Evolutionary conservation across 2,329 filamentous ascomycete species (phyloP).

Genomic region (Emmonsiellopsis sp.): DNA sequence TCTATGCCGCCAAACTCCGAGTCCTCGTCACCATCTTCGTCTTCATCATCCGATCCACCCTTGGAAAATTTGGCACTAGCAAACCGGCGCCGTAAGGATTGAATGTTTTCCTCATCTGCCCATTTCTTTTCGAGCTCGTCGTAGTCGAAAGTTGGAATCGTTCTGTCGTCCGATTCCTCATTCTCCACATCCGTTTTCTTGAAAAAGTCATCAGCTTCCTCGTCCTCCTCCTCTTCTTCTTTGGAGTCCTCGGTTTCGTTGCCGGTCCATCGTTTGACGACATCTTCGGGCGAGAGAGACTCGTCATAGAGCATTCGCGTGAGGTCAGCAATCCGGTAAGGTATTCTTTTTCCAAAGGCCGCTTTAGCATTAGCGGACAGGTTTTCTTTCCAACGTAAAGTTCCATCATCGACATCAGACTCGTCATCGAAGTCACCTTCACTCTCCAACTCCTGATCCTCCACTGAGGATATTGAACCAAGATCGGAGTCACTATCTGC

Average conservation of each 20-base stretch:
- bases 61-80: conserved; percentile 58
- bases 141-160: conserved; percentile 72
- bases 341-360: conserved; percentile 59
- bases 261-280: conserved; percentile 67
- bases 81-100: conserved; percentile 65
- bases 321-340: conserved; percentile 72
- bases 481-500: conserved; percentile 96
- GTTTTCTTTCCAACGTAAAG: conserved; percentile 79
- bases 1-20: conserved; percentile 37
- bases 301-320: conserved; percentile 85
- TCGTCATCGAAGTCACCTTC: conserved; percentile 46
- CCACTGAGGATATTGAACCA: conserved; percentile 66
- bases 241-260: conserved; percentile 49
- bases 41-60: conserved; percentile 45
- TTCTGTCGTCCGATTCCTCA: conserved; percentile 59
- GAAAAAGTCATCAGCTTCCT: conserved; percentile 60
- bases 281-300: conserved; percentile 63
- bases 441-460: conserved; percentile 47
- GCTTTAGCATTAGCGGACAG: conserved; percentile 65
- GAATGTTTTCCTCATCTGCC: conserved; percentile 69
- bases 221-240: conserved; percentile 47
- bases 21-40: conserved; percentile 42
- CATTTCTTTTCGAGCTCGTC: conserved; percentile 75
- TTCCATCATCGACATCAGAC: conserved; percentile 60
- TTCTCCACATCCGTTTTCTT: conserved; percentile 45